These are phyloP conservation scores for Hamigera avellanea DNA, from an alignment of 495 filamentous ascomycete species.

Conservation along the genomic window DNA sequence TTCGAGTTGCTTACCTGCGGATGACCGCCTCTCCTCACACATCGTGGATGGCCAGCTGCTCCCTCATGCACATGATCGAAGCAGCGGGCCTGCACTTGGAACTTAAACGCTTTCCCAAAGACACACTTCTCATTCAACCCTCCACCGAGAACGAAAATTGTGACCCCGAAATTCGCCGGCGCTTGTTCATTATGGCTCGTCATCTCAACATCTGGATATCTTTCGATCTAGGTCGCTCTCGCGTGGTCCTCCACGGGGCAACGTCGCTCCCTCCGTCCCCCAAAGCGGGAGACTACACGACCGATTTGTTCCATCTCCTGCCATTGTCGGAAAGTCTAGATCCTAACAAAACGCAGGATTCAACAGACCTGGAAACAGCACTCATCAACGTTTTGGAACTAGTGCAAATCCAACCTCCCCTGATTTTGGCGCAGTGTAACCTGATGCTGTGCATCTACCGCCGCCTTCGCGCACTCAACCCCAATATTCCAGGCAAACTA, in stretches of 20 bases:
- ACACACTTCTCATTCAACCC: constrained; percentile 2
- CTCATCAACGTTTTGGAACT: constrained; percentile 15
- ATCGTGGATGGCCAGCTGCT: constrained; percentile 45
- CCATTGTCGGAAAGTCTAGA: constrained; percentile 25
- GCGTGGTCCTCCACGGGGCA: constrained; percentile 22
- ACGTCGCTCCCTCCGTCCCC: constrained; percentile 9
- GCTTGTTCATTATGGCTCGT: constrained; percentile 29
- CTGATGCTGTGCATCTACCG: constrained; percentile 36
- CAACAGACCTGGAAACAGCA: constrained; percentile 17
- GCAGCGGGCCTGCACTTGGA: constrained; percentile 37
- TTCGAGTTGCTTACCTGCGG: constrained; percentile 40
- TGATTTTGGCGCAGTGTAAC: constrained; percentile 34
- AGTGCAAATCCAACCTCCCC: constrained; percentile 22
- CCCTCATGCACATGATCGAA: constrained; percentile 41
- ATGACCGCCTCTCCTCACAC: constrained; percentile 40
- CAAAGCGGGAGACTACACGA: constrained; percentile 19
- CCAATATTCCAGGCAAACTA: constrained; percentile 14
- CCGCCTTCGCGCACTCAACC: constrained; percentile 29
- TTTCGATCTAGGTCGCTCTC: constrained; percentile 39
- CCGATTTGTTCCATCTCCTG: constrained; percentile 25
- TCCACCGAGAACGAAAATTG: constrained; percentile 6
- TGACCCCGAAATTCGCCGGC: constrained; percentile 22
- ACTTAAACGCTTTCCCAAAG: constrained; percentile 8
- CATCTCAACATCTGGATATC: constrained; percentile 35
- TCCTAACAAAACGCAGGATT: constrained; percentile 15